Base-by-base conservation (phyloP, 768 basidiomycete species). In the Butyriboletus loyo region DNA sequence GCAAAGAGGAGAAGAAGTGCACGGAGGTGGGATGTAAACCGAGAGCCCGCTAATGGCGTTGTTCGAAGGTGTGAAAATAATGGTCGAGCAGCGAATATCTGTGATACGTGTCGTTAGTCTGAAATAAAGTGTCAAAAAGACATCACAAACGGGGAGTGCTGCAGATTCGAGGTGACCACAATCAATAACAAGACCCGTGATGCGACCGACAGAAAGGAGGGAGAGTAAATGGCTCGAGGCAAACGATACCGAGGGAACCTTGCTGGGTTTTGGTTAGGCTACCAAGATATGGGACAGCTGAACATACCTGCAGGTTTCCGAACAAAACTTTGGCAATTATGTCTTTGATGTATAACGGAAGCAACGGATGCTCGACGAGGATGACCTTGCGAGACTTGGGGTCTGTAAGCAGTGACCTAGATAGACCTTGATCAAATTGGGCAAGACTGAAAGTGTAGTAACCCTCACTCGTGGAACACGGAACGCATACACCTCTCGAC, bases 171-270 rank as follows among this genome's bases (percentile, higher is more conserved):
- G 77, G 66, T 96, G 86, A 1, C 97, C 97, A 58, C 86, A 87
- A 65, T 99, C 97, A 3, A 98, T 73, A 1, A 98, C 96, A 14
- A 99, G 81, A 7, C 96, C 97, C 2, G 94, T 95, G 58, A 94
- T 88, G 53, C 91, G 77, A 11, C 97, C 97, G 7, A 85, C 83
- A 2, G 93, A 85, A 54, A 97, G 77, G 14, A 98, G 74, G 4
- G 93, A 82, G 17, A 98, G 80, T 0, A 98, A 73, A 60, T 92
- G 92, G 50, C 91, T 87, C 15, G 91, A 87, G 1, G 90, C 88
- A 70, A 98, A 99, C 2, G 93, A 96, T 57, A 99, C 79, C 7
- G 92, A 93, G 7, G 94, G 96, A 27, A 97, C 89, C 93, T 97
- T 65, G 24, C 35, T 6, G 11, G 22, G 27, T 40, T 43, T 46